Evolutionary conservation across 2,329 filamentous ascomycete genomes (phyloP).

Genomic region (Cladosporium sp.): DNA sequence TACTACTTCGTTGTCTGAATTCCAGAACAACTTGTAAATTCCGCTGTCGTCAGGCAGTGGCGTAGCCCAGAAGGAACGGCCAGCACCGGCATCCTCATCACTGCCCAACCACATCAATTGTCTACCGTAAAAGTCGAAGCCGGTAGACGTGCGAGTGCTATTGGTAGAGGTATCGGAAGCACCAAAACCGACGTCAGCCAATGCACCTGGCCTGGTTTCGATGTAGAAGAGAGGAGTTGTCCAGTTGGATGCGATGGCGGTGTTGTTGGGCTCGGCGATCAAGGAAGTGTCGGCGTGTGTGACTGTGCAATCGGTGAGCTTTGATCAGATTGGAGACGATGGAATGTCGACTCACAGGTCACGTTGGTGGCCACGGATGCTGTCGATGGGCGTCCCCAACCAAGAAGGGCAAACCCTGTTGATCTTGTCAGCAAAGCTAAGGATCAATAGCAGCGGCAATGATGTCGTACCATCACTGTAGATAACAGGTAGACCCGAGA

Average conservation of each 20-base stretch:
- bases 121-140: constrained; percentile 13
- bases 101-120: not conserved
- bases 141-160: constrained; percentile 14
- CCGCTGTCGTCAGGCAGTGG: constrained; percentile 15
- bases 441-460: not conserved
- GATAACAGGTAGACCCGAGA: constrained; percentile 25
- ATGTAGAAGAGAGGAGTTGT: constrained; percentile 25
- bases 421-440: constrained; percentile 1
- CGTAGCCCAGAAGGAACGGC: constrained; percentile 15
- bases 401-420: constrained; percentile 24
- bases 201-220: constrained; percentile 22
- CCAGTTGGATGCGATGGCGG: constrained; percentile 21
- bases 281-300: constrained; percentile 22
- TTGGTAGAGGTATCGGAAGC: constrained; percentile 19
- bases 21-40: constrained; percentile 25
- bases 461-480: constrained; percentile 23
- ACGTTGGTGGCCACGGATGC: constrained; percentile 23
- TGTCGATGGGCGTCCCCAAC: constrained; percentile 19
- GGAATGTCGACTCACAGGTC: constrained; percentile 20
- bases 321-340: not conserved
- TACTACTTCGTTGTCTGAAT: constrained; percentile 23
- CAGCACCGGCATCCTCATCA: constrained; percentile 11
- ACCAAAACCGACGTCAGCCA: constrained; percentile 21
- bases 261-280: constrained; percentile 18
- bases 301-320: constrained; percentile 2